Percentiles rank a stretch among this genome's conserved stretches.
phyloP scores from a whole-genome alignment of 768 basidiomycete genomes.

The Termitomyces titanicus region DNA sequence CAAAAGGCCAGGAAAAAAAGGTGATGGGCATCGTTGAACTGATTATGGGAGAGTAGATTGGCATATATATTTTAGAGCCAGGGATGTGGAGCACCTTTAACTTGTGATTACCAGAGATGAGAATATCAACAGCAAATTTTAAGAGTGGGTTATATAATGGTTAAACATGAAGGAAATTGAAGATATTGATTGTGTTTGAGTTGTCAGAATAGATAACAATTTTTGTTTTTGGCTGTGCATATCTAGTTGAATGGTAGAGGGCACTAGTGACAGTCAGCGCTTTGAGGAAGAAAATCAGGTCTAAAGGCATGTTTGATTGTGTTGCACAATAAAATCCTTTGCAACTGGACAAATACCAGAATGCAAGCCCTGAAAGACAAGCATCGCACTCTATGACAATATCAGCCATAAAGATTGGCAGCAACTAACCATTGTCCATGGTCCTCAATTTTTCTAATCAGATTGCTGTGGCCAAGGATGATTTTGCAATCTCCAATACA shows the following conservation, averaged over 20 bases:
- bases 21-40: background rate
- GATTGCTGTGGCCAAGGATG: no score
- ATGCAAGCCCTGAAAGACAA: conserved; percentile 17
- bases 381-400: conserved; percentile 1
- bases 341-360: conserved; percentile 17
- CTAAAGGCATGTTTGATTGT: background rate
- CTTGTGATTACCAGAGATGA: background rate
- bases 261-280: conserved; percentile 15
- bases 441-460: no score
- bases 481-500: no score
- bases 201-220: conserved; percentile 21
- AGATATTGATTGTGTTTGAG: conserved; percentile 18
- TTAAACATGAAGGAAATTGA: conserved; percentile 9
- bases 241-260: background rate
- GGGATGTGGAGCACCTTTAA: background rate
- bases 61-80: background rate
- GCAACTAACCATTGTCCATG: no score
- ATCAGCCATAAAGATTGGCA: no score
- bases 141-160: conserved; percentile 18
- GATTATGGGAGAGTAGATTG: background rate
- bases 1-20: background rate
- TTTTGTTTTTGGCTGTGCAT: background rate
- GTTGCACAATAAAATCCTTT: conserved; percentile 9
- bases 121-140: conserved; percentile 10
- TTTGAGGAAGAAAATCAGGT: conserved; percentile 23